Evolutionary conservation across 2,329 filamentous ascomycete species (phyloP).

Genomic region (Penicillium aurantiogriseum): DNA sequence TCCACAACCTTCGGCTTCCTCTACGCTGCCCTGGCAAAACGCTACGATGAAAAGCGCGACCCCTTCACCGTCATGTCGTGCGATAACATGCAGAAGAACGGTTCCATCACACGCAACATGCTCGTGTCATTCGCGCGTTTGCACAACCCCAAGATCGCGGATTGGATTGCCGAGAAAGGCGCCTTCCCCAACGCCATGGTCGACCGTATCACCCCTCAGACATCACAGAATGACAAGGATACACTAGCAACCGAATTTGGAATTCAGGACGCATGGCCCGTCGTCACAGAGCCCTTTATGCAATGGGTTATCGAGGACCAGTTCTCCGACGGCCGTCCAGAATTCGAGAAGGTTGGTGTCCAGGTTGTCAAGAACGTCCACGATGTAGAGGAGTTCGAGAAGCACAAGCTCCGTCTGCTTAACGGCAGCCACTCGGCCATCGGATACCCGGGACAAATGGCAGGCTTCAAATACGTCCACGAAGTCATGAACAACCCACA

Average conservation of each 20-base stretch:
- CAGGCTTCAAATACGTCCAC: conserved; percentile 56
- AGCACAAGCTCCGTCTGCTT: conserved; percentile 57
- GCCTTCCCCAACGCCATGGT: conserved; percentile 58
- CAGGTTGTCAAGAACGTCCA: conserved; percentile 54
- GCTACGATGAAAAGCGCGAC: conserved; percentile 45
- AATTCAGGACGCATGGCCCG: conserved; percentile 54
- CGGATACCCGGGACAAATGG: conserved; percentile 52
- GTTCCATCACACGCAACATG: conserved; percentile 54
- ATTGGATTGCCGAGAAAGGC: conserved; percentile 51
- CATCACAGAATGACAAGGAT: conserved; percentile 46
- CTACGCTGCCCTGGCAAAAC: conserved; percentile 51
- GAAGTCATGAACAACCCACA: conserved; percentile 53
- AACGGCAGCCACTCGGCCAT: conserved; percentile 56
- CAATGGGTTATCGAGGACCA: conserved; percentile 58
- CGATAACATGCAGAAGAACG: conserved; percentile 60
- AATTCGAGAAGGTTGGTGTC: conserved; percentile 54
- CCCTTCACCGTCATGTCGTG: conserved; percentile 57
- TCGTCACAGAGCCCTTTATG: conserved; percentile 57
- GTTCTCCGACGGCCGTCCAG: conserved; percentile 52
- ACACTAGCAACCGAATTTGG: conserved; percentile 47
- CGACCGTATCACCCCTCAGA: conserved; percentile 56
- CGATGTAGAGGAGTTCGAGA: conserved; percentile 56
- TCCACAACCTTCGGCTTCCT: conserved; percentile 55
- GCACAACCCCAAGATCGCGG: conserved; percentile 48
- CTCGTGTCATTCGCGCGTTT: conserved; percentile 51